Percentiles rank a stretch among this genome's conserved stretches.
phyloP scores from a whole-genome alignment of 352 stramenopile genomes.

The Pythium brassicae region DNA sequence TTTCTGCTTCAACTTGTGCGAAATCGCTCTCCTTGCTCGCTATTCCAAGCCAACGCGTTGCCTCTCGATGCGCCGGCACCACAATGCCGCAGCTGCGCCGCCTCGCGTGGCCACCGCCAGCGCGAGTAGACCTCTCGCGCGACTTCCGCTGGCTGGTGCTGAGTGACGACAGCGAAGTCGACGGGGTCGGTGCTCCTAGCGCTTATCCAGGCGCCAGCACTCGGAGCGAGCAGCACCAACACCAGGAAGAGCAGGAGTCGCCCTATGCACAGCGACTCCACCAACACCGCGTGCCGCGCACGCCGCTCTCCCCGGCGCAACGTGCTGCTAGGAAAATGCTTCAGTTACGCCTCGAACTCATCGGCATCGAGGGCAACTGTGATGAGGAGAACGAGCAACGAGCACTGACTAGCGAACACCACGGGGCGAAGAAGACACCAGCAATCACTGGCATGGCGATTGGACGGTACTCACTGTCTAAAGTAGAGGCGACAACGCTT shows the following conservation, averaged over 20 bases:
- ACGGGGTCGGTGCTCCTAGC: not conserved
- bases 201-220: not conserved
- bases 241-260: slow-evolving; percentile 17
- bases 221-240: not conserved
- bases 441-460: not conserved
- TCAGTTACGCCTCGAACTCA: slow-evolving; percentile 38
- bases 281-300: slow-evolving; percentile 13
- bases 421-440: not conserved
- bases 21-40: not conserved
- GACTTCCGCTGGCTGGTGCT: slow-evolving; percentile 45
- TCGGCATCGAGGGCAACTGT: not conserved
- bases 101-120: slow-evolving; percentile 27
- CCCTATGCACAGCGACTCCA: slow-evolving; percentile 32
- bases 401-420: not conserved
- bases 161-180: slow-evolving; percentile 5
- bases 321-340: slow-evolving; percentile 52
- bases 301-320: slow-evolving; percentile 34
- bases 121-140: slow-evolving; percentile 31
- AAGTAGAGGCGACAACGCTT: too few species aligned
- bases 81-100: slow-evolving; percentile 13
- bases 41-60: not conserved
- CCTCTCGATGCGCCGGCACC: not conserved
- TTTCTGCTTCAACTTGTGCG: not conserved
- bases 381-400: not conserved
- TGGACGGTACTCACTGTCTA: too few species aligned